Base-by-base conservation (phyloP, 169 alveolate species). In the Plasmodium relictum region DNA sequence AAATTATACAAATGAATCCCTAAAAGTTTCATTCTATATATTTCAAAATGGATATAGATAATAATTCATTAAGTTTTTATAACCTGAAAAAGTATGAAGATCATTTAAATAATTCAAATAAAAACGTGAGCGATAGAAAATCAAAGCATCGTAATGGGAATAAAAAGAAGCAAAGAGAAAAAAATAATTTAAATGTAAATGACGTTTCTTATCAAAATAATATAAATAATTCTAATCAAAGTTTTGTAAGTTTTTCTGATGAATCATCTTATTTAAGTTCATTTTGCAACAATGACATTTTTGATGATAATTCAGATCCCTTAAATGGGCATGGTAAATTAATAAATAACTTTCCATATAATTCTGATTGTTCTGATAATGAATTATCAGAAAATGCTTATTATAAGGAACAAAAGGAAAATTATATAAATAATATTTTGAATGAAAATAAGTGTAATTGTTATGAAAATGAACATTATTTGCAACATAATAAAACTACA, bases 191-290 rank as follows among this genome's bases (percentile, higher is more conserved):
- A 68, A 39, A 12, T 37, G 62, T 7, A 20, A 9, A 39, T 20
- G 16, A 6, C 10, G 14, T 18, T 54, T 12, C 16, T 12, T 18
- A 14, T 18, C 22, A 16, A 18, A 16, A 39, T 61, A 2, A 12
- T 24, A 74, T 20, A 63, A 70, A 63, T 8, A 68, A 78, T 22
- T 78, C 89, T 8, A 37, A 62, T 59, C 78, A 78, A n/a, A 70
- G 89, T 20, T 78, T 65, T 37, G 74, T 78, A 68, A 78, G 68
- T 52, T 31, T 78, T n/a, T 78, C 89, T 37, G 89, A 78, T 58
- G 78, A 63, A n/a, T 63, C 68, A 8, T 78, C 80, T 22, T 78
- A 45, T 65, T 63, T 62, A 26, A 41, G 78, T 68, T 78, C 89
- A n/a, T 18, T 78, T 65, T 78, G 63, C 54, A 62, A 20, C 63